A percentile compares a stretch with the other conserved stretches of the same genome.
Conservation (phyloP, 495 filamentous ascomycete species). For the Aspergillus conjunctus region DNA sequence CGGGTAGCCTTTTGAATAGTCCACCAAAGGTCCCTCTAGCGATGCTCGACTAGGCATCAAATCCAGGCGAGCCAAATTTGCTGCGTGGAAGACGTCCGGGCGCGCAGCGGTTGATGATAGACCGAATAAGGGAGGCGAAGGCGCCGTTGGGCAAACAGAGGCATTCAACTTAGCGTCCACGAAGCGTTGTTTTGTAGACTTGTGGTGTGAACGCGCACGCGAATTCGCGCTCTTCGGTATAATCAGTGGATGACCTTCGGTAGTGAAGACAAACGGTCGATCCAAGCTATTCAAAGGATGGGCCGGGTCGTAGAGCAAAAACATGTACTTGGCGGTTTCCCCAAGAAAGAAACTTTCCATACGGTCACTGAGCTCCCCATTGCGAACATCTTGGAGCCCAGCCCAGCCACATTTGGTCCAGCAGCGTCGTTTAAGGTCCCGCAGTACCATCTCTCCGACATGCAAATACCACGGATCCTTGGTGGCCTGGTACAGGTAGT, state of each 20-base stretch:
- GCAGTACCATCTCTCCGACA: slow-evolving; percentile 90
- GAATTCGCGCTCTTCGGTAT: slow-evolving; percentile 60
- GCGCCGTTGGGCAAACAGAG: slow-evolving; percentile 60
- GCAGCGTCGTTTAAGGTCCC: slow-evolving; percentile 85
- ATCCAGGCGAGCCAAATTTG: slow-evolving; percentile 80
- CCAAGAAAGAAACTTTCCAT: slow-evolving; percentile 99
- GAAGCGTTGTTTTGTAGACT: background rate
- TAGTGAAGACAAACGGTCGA: slow-evolving; percentile 88
- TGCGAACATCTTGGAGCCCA: slow-evolving; percentile 88
- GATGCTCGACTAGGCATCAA: slow-evolving; percentile 61
- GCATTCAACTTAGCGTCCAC: slow-evolving; percentile 12
- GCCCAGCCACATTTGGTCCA: slow-evolving; percentile 96
- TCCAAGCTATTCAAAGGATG: slow-evolving; percentile 89
- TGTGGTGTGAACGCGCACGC: slow-evolving; percentile 16
- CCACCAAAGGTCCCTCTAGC: slow-evolving; percentile 55
- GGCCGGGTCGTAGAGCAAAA: slow-evolving; percentile 78
- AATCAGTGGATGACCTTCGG: slow-evolving; percentile 91
- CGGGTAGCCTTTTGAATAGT: slow-evolving; percentile 53
- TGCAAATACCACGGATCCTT: slow-evolving; percentile 95
- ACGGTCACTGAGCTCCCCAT: slow-evolving; percentile 85
- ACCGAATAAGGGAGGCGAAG: slow-evolving; percentile 59
- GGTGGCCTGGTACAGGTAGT: slow-evolving; percentile 90
- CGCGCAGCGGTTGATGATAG: slow-evolving; percentile 81
- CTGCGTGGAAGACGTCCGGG: slow-evolving; percentile 88
- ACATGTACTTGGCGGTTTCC: slow-evolving; percentile 94